phyloP scores from a whole-genome alignment of 495 filamentous ascomycete species.

The Xylaria flabelliformis region DNA sequence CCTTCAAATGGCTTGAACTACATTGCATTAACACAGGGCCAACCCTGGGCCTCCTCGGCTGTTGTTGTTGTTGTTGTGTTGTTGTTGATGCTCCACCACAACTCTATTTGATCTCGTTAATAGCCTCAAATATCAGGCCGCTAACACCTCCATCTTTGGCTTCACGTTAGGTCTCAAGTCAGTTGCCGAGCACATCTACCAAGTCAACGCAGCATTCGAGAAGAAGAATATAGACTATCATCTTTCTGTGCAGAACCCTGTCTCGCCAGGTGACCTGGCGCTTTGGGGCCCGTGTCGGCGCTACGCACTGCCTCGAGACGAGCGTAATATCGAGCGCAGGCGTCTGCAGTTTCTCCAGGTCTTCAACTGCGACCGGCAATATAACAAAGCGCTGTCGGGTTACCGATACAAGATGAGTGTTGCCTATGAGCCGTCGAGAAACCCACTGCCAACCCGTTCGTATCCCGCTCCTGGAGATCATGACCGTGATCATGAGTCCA shows the following conservation, averaged over 20 bases:
- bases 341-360: conserved; percentile 33
- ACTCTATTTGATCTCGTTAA: conserved; percentile 1
- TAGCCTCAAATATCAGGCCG: conserved; percentile 27
- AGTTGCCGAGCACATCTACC: conserved; percentile 25
- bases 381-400: conserved; percentile 28
- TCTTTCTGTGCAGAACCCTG: conserved; percentile 9
- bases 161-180: conserved; percentile 23
- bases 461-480: conserved; percentile 41
- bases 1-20: neutral
- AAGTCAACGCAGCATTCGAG: conserved; percentile 26
- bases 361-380: conserved; percentile 29
- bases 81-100: conserved; percentile 9
- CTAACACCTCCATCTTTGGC: conserved; percentile 16
- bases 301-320: conserved; percentile 27
- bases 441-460: conserved; percentile 43
- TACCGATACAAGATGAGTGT: conserved; percentile 50
- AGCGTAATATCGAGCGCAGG: conserved; percentile 32
- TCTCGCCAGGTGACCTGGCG: conserved; percentile 2
- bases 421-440: conserved; percentile 45
- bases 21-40: neutral
- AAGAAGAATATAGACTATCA: conserved; percentile 26
- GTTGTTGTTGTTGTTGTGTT: conserved; percentile 10
- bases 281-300: conserved; percentile 30
- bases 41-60: neutral
- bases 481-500: conserved; percentile 34